phyloP scores from a whole-genome alignment of 257 asterid species.

The Solanum chiquidenum region DNA sequence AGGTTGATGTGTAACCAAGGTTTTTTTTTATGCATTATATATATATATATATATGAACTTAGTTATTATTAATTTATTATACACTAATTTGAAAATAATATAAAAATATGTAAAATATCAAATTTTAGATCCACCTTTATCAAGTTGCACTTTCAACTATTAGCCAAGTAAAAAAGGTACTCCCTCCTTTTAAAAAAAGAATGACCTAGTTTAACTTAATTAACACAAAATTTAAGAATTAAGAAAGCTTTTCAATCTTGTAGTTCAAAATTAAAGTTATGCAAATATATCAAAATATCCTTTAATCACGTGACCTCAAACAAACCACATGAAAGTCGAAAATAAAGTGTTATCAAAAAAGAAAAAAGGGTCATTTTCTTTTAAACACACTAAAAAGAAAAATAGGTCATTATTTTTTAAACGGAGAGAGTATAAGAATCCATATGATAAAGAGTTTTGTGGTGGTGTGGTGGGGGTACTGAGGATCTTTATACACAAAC shows the following conservation, averaged over 20 bases:
- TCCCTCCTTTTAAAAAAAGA: accelerated
- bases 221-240: no score
- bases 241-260: neutral
- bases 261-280: neutral
- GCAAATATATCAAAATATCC: neutral
- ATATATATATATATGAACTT: no score
- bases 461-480: neutral
- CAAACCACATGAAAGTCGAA: neutral
- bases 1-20: no score
- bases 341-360: no score
- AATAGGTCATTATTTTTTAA: no score
- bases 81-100: neutral
- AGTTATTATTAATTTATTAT: neutral
- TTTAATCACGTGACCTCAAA: neutral
- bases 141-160: neutral
- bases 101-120: neutral
- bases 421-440: neutral
- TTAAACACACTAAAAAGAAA: neutral
- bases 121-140: neutral
- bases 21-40: no score
- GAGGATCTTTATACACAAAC: neutral
- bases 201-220: no score
- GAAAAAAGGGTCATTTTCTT: no score
- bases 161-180: neutral
- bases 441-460: neutral